Base-by-base conservation (phyloP, 2,329 filamentous ascomycete species). In the Penicillium expansum region DNA sequence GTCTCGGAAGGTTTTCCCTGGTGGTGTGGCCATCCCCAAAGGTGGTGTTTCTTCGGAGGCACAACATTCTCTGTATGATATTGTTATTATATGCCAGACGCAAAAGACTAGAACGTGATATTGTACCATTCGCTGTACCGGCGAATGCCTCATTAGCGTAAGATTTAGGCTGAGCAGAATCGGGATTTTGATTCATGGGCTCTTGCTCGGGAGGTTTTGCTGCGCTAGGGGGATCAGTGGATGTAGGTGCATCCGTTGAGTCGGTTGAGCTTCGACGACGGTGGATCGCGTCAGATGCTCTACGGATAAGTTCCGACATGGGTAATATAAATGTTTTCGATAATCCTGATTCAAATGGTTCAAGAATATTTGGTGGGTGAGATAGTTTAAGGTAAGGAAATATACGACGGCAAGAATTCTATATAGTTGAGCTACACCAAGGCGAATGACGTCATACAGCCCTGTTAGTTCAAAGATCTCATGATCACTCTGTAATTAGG, bases 251-350 rank as follows among this genome's bases (percentile, higher is more conserved):
- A 10, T 49, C 49, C 11, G 49, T 48, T 22, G 56, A 52, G 41
- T 30, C 56, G 5, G 58, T 33, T 35, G 58, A 61, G 49, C 7
- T 50, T 54, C 58, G 58, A 43, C 56, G 53, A 13, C 53, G 53
- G 11, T 58, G 52, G 39, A 61, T 37, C 16, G 58, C 58, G 30
- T 61, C 58, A n/a, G 58, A 61, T 41, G 58, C 58, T 56, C 58
- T 53, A 49, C 58, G 58, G 48, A 61, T 22, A 32, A 61, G 52
- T 37, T 61, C 52, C 14, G 58, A 58, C 58, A 61, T 61, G 5
- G 22, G 58, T 22, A 18, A 39, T 56, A 33, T 22, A 9, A 16
- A 20, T 44, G 1, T 6, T 41, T 29, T 14, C 1, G 43, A 29
- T 37, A 29, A 29, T 20, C 29, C 20, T 6, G 39, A 37, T 37